Conservation (phyloP, 2,329 filamentous ascomycete species). For the Raffaelea albimanens region DNA sequence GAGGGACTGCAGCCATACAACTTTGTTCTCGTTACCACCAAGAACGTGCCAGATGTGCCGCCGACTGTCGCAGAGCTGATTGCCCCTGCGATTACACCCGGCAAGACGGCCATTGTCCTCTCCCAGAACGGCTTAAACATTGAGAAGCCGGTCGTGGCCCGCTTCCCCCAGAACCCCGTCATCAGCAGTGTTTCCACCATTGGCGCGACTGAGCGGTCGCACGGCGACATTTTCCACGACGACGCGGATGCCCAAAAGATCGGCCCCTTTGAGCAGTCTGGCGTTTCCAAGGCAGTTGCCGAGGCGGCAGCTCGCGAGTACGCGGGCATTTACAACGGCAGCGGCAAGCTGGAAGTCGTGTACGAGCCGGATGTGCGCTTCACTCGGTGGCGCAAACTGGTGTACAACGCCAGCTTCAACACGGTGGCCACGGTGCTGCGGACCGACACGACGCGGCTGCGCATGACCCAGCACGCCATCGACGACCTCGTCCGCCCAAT, state of each 20-base stretch:
- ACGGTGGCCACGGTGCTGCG: conserved; percentile 5
- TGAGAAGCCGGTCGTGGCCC: background rate
- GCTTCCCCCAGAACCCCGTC: conserved; percentile 2
- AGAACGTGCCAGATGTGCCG: conserved; percentile 1
- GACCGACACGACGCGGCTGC: conserved; percentile 9
- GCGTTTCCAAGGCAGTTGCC: background rate
- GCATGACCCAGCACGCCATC: conserved; percentile 1
- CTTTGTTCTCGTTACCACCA: conserved; percentile 4
- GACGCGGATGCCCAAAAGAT: background rate
- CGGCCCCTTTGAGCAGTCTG: background rate
- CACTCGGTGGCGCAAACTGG: conserved; percentile 9
- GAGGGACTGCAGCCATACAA: background rate
- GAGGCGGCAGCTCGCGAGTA: background rate
- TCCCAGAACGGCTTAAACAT: conserved; percentile 7
- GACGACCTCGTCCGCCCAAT: conserved; percentile 33
- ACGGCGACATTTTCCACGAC: background rate
- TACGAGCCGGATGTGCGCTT: conserved; percentile 31
- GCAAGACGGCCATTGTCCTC: conserved; percentile 1
- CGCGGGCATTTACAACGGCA: conserved; percentile 53
- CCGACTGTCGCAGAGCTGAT: conserved; percentile 2
- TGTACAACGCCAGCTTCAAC: conserved; percentile 11
- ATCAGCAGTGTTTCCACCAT: conserved; percentile 1
- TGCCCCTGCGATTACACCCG: background rate
- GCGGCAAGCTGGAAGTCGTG: conserved; percentile 63
- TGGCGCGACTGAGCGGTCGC: background rate